These are phyloP conservation scores for Acer saccharum DNA, from an alignment of 345 rosid genomes.

Conservation along the genomic window DNA sequence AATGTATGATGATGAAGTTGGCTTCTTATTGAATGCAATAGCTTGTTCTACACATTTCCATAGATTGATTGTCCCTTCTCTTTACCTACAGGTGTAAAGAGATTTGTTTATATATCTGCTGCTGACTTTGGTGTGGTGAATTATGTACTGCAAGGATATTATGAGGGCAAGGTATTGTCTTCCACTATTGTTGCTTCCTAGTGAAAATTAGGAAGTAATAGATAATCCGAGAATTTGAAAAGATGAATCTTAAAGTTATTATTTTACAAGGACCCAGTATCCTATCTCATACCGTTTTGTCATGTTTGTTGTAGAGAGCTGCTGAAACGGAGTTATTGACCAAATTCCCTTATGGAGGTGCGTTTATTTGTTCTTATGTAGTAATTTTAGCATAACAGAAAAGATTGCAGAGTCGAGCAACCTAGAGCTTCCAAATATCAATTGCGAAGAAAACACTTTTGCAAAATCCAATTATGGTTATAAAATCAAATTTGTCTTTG, in stretches of 20 bases:
- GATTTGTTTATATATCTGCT: conserved; percentile 88
- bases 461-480: neutral
- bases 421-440: neutral
- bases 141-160: conserved; percentile 78
- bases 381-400: neutral
- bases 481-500: neutral
- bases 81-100: conserved; percentile 64
- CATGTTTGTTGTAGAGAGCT: conserved; percentile 65
- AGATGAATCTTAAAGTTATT: neutral
- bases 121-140: conserved; percentile 90
- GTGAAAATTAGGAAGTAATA: neutral
- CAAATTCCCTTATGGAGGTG: conserved; percentile 93
- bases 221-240: neutral
- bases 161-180: conserved; percentile 82
- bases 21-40: neutral
- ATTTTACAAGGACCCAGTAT: conserved; percentile 9
- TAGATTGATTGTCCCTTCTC: conserved; percentile 3
- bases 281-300: neutral
- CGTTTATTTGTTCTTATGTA: neutral
- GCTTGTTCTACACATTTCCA: neutral
- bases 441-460: neutral
- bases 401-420: neutral
- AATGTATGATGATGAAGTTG: neutral
- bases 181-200: neutral
- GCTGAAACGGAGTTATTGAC: conserved; percentile 91